phyloP scores from a whole-genome alignment of 2,329 filamentous ascomycete species.

The Fusarium sp. region DNA sequence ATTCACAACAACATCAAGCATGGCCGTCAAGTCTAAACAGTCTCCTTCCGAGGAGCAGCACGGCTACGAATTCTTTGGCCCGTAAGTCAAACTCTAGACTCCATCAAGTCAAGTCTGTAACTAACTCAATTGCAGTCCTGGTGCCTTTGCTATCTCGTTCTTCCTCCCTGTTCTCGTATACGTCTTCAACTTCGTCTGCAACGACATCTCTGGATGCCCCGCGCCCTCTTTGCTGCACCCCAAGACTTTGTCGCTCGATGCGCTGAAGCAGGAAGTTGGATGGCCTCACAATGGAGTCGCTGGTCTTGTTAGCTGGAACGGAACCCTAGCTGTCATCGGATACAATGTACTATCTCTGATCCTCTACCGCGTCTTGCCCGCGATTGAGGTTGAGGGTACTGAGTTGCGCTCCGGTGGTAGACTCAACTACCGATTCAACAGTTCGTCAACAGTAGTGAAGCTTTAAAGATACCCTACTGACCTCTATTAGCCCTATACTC shows the following conservation, averaged over 20 bases:
- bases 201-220: slow-evolving; percentile 92
- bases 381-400: slow-evolving; percentile 76
- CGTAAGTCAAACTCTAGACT: slow-evolving; percentile 54
- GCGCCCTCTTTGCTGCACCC: slow-evolving; percentile 83
- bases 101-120: not conserved
- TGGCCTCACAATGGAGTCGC: slow-evolving; percentile 80
- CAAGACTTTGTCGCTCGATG: slow-evolving; percentile 75
- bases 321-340: slow-evolving; percentile 75
- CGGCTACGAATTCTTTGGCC: slow-evolving; percentile 66
- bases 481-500: slow-evolving; percentile 74
- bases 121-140: slow-evolving; percentile 66
- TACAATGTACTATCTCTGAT: slow-evolving; percentile 84
- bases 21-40: slow-evolving; percentile 51
- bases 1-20: slow-evolving; percentile 38
- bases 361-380: slow-evolving; percentile 82
- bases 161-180: slow-evolving; percentile 84
- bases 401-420: slow-evolving; percentile 77
- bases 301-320: slow-evolving; percentile 77
- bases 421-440: slow-evolving; percentile 85
- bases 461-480: slow-evolving; percentile 36
- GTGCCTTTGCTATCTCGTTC: slow-evolving; percentile 82
- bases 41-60: slow-evolving; percentile 52
- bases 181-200: slow-evolving; percentile 85
- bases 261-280: slow-evolving; percentile 82
- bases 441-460: slow-evolving; percentile 57